Base-by-base conservation (phyloP, 495 filamentous ascomycete genomes). In the Xylaria flabelliformis region DNA sequence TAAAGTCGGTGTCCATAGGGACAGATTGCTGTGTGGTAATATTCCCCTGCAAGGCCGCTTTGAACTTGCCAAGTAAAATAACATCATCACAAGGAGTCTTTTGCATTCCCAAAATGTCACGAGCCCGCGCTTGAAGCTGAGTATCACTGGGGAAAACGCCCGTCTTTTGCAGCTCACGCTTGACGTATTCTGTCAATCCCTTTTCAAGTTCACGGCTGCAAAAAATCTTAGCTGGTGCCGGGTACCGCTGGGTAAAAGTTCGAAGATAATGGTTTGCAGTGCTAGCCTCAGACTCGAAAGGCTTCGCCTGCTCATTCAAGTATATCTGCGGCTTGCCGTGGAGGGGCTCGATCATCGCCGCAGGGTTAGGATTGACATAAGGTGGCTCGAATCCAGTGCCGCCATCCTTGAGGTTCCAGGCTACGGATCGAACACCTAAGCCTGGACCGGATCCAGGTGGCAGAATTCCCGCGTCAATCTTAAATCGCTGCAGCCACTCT, bases 401-500 rank as follows among this genome's bases (percentile, higher is more conserved):
- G 39, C 85, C 86, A 46, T 81, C 77, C 9, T 72, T 55, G 7
- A 81, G 64, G 50, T 75, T 80, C 85, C 85, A 87, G 10, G 81
- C 68, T 12, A 65, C 32, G 32, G 72, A 61, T n/a, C 58, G 69
- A 9, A 55, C 32, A 5, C 82, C 80, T 1, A 88, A 80, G 15
- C 85, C 86, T 0, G 87, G 85, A 0, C 85, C 81, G 12, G 77
- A 76, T 4, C 81, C 73, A 29, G 81, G 73, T 0, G 83, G 80
- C 3, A 86, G 79, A 61, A 93, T 82, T 10, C 90, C 90, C 48
- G 83, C 83, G 72, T 90, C 87, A 4, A 89, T 88, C 77, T 93
- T 93, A 76, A 93, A 87, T 48, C 90, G 82, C 70, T 87, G 86
- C 2, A 93, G 84, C 91, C 91, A 93, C 56, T 91, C 85, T 24